Evolutionary conservation across 208 protist genomes (phyloP).

Genomic region (Tritrichomonas musculus): DNA sequence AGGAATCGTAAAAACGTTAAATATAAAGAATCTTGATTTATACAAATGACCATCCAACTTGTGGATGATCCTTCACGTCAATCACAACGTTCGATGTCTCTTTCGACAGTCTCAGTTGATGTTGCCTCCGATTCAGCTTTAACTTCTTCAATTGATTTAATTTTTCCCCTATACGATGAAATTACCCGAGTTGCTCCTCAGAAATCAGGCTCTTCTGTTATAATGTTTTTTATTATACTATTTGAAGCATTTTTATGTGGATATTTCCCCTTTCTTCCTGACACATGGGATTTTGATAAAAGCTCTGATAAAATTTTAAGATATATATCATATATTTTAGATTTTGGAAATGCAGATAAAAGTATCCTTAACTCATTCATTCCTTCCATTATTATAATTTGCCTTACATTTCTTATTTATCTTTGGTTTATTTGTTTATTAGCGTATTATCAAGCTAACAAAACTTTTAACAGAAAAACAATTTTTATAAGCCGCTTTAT

Average conservation of each 20-base stretch:
- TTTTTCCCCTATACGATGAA: constrained; percentile 11
- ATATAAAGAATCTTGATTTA: no score
- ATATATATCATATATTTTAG: neutral
- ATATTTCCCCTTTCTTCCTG: neutral
- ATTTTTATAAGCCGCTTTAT: neutral
- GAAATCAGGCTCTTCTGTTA: neutral
- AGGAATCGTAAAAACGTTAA: no score
- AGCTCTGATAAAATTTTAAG: neutral
- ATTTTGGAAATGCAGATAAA: neutral
- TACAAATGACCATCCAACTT: no score
- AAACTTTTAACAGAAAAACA: neutral
- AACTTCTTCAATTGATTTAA: neutral
- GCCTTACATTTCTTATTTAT: neutral
- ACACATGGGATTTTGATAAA: neutral
- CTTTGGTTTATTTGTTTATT: neutral
- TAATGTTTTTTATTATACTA: neutral
- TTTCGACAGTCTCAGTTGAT: neutral
- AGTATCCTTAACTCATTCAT: neutral
- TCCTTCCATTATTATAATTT: neutral
- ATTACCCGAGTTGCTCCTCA: neutral
- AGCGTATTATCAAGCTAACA: neutral
- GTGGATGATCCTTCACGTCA: no score
- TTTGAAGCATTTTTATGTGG: neutral
- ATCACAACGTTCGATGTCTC: no score
- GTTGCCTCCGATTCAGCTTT: neutral